phyloP scores from a whole-genome alignment of 441 rosid genomes.

The Bruguiera hainesii region DNA sequence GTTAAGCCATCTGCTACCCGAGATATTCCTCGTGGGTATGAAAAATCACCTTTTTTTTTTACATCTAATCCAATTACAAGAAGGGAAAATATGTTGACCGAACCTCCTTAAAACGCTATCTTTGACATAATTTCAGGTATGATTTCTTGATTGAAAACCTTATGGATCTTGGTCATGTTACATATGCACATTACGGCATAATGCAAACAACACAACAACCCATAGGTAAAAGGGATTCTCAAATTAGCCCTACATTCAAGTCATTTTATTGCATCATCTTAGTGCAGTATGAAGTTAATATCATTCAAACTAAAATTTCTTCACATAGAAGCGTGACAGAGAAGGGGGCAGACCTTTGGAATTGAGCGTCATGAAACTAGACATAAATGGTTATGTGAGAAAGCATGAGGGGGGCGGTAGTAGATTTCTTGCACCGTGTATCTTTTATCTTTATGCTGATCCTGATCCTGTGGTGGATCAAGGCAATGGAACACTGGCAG shows the following conservation, averaged over 20 bases:
- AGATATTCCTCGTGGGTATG: conserved; percentile 78
- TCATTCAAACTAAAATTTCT: conserved; percentile 4
- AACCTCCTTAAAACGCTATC: neutral
- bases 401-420: conserved; percentile 33
- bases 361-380: conserved; percentile 40
- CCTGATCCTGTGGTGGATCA: conserved; percentile 29
- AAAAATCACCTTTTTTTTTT: neutral
- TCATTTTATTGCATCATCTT: neutral
- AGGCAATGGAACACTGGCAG: conserved; percentile 35
- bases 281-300: neutral
- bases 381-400: conserved; percentile 42
- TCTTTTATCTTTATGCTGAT: conserved; percentile 39
- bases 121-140: conserved; percentile 47
- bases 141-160: conserved; percentile 82
- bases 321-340: conserved; percentile 65
- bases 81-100: too few relatives aligned
- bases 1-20: conserved; percentile 44
- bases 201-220: conserved; percentile 36
- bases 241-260: neutral
- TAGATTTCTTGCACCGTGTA: conserved; percentile 67
- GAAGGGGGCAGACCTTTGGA: conserved; percentile 84
- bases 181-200: conserved; percentile 79
- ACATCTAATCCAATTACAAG: too few relatives aligned
- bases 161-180: conserved; percentile 93
- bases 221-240: conserved; percentile 34